Evolutionary conservation across 78 protist genomes (phyloP), one percentile per base, ranked within the genome.

Genomic region (Cyanophora paradoxa): DNA sequence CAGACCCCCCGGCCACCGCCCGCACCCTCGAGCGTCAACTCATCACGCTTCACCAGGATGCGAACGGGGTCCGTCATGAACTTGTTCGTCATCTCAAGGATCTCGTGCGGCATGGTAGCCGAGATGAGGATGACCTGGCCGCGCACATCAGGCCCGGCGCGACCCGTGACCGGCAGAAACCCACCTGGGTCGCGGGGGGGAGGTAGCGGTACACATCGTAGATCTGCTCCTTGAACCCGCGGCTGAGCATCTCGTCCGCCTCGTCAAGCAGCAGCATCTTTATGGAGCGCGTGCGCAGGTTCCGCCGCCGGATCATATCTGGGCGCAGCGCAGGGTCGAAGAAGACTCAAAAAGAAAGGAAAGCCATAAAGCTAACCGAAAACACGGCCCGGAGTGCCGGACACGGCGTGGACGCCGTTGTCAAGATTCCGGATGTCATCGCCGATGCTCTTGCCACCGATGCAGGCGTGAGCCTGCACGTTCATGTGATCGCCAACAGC

Each of bases 331-430:
- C n/a, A 42, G 22, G 48, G 48, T 42, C 10, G 48, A 13, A 42
- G 6, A n/a, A n/a, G n/a, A n/a, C n/a, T n/a, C n/a, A n/a, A 16
- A 10, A 37, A 16, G 42, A 67, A 48, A 4, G 16, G 20, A 67
- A 16, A 67, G 34, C 5, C 13, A n/a, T n/a, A 28, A 11, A 61
- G 13, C 40, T 61, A 14, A 61, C 66, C 59, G 68, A 59, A 52
- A 11, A 91, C 91, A 20, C 97, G 92, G 11, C 99, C 99, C 14
- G 99, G 99, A 0, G 99, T 96, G 39, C 99, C 99, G 16, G 80
- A 50, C 24, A 95, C 97, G 28, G 92, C 74, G 40, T 96, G 98
- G 28, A 86, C 92, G 37, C 95, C 94, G 19, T 57, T 22, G 31
- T 82, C 83, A 26, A 88, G 79, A 22, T 41, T 28, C 5, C 82